phyloP scores from a whole-genome alignment of 805 yeast genomes.

The Ogataea philodendri region DNA sequence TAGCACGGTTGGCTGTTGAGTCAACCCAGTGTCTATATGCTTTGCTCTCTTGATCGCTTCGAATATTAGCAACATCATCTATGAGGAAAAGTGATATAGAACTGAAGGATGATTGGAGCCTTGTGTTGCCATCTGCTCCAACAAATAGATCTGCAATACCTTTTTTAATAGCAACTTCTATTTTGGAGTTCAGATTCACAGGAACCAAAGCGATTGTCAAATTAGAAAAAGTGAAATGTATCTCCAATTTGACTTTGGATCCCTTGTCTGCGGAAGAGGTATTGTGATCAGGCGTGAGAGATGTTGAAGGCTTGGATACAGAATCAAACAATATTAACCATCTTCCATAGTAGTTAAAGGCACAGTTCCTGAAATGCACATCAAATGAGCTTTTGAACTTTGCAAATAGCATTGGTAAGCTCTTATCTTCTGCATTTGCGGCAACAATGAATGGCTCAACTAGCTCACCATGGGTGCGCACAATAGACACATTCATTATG shows the following conservation, averaged over 20 bases:
- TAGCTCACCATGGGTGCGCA: conserved; percentile 7
- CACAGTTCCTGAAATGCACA: conserved; percentile 45
- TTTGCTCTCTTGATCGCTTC: conserved; percentile 30
- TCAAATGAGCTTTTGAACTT: conserved; percentile 39
- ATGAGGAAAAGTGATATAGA: conserved; percentile 53
- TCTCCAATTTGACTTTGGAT: no score
- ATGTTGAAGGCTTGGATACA: neutral
- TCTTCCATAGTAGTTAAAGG: conserved; percentile 56
- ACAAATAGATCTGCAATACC: conserved; percentile 52
- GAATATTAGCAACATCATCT: conserved; percentile 52
- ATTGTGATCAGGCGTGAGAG: no score
- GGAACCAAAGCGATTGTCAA: conserved; percentile 66
- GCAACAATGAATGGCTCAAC: conserved; percentile 34
- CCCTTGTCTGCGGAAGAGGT: no score
- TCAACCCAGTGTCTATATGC: conserved; percentile 25
- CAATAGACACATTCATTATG: conserved; percentile 13
- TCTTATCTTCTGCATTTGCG: conserved; percentile 34
- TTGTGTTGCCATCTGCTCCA: conserved; percentile 24
- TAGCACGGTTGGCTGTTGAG: conserved; percentile 16
- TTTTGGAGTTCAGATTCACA: conserved; percentile 53
- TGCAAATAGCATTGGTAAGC: conserved; percentile 41
- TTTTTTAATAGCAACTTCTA: conserved; percentile 47
- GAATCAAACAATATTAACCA: conserved; percentile 51
- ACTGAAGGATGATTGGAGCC: conserved; percentile 40
- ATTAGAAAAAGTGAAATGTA: conserved; percentile 43